phyloP scores from a whole-genome alignment of 495 filamentous ascomycete species.

The Lophiotrema nucula region DNA sequence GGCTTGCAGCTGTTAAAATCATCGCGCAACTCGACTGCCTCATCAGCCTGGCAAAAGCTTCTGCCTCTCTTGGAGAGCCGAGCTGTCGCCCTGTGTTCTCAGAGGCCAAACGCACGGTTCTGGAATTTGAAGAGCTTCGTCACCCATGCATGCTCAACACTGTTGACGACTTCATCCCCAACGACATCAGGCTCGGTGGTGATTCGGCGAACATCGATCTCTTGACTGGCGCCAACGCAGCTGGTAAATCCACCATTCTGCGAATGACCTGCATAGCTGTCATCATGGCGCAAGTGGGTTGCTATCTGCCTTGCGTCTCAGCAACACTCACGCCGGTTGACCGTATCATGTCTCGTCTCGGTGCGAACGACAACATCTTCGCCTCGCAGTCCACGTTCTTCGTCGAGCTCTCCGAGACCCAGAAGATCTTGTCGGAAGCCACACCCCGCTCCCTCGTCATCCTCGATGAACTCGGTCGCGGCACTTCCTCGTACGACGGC shows the following conservation, averaged over 20 bases:
- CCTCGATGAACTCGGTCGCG: conserved; percentile 93
- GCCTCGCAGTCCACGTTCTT: conserved; percentile 98
- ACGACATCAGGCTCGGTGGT: conserved; percentile 87
- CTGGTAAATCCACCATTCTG: conserved; percentile 97
- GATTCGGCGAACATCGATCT: conserved; percentile 76
- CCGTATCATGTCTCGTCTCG: conserved; percentile 97
- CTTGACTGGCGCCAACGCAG: conserved; percentile 94
- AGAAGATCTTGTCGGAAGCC: conserved; percentile 95
- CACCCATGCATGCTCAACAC: conserved; percentile 91
- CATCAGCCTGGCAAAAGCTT: conserved; percentile 87
- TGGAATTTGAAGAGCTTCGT: conserved; percentile 88
- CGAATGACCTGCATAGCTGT: conserved; percentile 96
- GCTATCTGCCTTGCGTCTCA: conserved; percentile 80
- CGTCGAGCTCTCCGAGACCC: conserved; percentile 94
- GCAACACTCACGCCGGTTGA: conserved; percentile 90
- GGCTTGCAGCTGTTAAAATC: conserved; percentile 83
- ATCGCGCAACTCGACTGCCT: conserved; percentile 92
- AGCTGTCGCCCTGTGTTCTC: conserved; percentile 87
- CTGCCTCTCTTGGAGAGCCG: conserved; percentile 74
- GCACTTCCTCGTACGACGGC: conserved; percentile 91
- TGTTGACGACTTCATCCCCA: conserved; percentile 94
- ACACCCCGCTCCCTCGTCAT: conserved; percentile 95
- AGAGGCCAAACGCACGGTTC: conserved; percentile 73
- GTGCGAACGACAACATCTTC: conserved; percentile 98
- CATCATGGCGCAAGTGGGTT: conserved; percentile 98